These are phyloP conservation scores for Fistulina hepatica DNA, from an alignment of 1,284 basidiomycete genomes.

Conservation along the genomic window DNA sequence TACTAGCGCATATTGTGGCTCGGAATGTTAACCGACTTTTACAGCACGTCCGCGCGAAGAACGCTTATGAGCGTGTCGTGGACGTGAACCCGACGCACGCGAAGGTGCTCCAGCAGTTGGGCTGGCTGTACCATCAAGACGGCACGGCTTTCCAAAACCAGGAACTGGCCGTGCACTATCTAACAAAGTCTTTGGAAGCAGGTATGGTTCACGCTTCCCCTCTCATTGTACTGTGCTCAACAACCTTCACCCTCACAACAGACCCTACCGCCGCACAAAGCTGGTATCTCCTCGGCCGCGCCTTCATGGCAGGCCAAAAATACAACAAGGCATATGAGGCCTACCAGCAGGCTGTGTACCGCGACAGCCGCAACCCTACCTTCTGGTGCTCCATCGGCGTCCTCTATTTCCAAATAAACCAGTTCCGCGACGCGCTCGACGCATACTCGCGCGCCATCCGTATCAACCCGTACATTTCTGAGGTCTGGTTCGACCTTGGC, in stretches of 20 bases:
- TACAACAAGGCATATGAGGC: slow-evolving; percentile 99
- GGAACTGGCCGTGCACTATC: slow-evolving; percentile 85
- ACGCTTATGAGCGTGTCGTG: slow-evolving; percentile 96
- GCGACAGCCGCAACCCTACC: slow-evolving; percentile 96
- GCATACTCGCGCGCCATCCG: slow-evolving; percentile 97
- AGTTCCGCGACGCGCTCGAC: slow-evolving; percentile 95
- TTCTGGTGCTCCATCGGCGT: slow-evolving; percentile 99
- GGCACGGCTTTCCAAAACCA: slow-evolving; percentile 92
- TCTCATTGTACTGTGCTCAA: slow-evolving; percentile 8
- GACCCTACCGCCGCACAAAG: slow-evolving; percentile 95
- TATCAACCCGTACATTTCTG: slow-evolving; percentile 98
- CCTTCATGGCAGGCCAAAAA: slow-evolving; percentile 98
- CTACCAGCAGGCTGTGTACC: slow-evolving; percentile 98
- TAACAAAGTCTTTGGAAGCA: slow-evolving; percentile 90
- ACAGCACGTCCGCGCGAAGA: slow-evolving; percentile 81
- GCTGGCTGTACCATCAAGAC: slow-evolving; percentile 95
- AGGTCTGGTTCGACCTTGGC: slow-evolving; percentile 98
- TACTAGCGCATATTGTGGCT: no score
- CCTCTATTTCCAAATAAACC: slow-evolving; percentile 99
- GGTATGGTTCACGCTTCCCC: slow-evolving; percentile 39
- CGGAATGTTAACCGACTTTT: no score
- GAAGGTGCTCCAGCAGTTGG: slow-evolving; percentile 96
- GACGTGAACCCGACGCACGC: slow-evolving; percentile 89
- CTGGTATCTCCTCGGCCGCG: slow-evolving; percentile 96
- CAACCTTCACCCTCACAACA: no score